phyloP scores from a whole-genome alignment of 2,329 filamentous ascomycete species.

The Ophiocordyceps camponoti-saundersi region DNA sequence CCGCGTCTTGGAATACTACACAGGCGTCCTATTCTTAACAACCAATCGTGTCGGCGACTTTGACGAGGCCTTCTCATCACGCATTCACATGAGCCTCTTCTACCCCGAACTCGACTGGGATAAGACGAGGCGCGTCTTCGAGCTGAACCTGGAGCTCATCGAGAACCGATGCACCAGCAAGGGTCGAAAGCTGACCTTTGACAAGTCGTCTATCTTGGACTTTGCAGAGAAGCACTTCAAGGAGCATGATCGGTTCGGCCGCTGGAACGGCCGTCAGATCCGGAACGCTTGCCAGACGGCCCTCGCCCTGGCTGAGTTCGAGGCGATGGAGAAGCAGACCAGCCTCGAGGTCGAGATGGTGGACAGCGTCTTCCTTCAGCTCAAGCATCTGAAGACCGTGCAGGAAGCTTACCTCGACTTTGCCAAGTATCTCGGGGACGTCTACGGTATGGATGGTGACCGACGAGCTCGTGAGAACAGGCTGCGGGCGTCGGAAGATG shows the following conservation, averaged over 20 bases:
- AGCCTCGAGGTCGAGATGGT: not conserved
- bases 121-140: not conserved
- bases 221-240: not conserved
- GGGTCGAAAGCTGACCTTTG: not conserved
- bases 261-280: conserved; percentile 18
- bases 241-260: conserved; percentile 23
- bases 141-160: not conserved
- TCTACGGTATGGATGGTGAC: not conserved
- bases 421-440: not conserved
- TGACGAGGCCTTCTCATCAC: conserved; percentile 31
- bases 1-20: conserved; percentile 28
- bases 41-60: conserved; percentile 31
- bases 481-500: not conserved
- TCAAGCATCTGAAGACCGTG: not conserved
- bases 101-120: conserved; percentile 10
- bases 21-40: conserved; percentile 29
- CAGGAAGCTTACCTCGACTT: not conserved
- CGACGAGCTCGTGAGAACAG: not conserved
- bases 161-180: not conserved
- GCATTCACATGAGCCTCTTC: conserved; percentile 26
- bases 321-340: conserved; percentile 7
- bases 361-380: not conserved
- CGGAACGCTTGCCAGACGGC: conserved; percentile 13
- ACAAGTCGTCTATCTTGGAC: not conserved
- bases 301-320: conserved; percentile 15